Evolutionary conservation across 441 rosid genomes (phyloP), one percentile per base, ranked within the genome.

Genomic region (Raphanus hybrid): DNA sequence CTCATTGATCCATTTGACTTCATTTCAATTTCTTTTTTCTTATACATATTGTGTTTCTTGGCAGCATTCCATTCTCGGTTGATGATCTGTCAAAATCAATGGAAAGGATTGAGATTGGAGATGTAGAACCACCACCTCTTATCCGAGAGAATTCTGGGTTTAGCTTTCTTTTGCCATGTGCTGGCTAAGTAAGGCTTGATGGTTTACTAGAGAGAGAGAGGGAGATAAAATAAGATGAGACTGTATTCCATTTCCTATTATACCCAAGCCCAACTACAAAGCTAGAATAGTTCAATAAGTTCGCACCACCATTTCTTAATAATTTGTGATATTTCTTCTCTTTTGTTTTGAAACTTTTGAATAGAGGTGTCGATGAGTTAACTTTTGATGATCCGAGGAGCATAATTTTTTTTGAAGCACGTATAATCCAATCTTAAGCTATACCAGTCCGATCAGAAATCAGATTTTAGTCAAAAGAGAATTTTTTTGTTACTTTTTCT

Each of bases 21-120:
- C 58, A 52, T 52, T 52, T 52, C 23, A 5, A 52, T 64, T 65
- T 55, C 9, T 23, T 5, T n/a, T 41, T 61, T n/a, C 57, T 14
- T 65, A 48, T 16, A 16, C 23, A 14, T 6, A 43, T 70, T 6
- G 8, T 76, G 58, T 54, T 12, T 23, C 64, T 54, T 54, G 84
- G 84, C 94, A 97, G 99, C 89, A 96, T 96, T 70, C 99, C 99
- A 16, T 96, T 96, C 81, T 94, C 98, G 6, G 99, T 96, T 60
- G 98, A 96, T 67, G 99, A 94, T 75, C 74, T 94, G 50, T 94
- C 98, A 14, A 94, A 94, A 85, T 96, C 99, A 43, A 92, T 92
- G 98, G 90, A 89, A 84, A 96, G 90, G 76, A 88, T 94, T 65
- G 97, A 94, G 79, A 90, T 96, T 23, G 72, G 86, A 1, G 98